Conservation (phyloP, 2,329 filamentous ascomycete species). For the Cytospora piceae region DNA sequence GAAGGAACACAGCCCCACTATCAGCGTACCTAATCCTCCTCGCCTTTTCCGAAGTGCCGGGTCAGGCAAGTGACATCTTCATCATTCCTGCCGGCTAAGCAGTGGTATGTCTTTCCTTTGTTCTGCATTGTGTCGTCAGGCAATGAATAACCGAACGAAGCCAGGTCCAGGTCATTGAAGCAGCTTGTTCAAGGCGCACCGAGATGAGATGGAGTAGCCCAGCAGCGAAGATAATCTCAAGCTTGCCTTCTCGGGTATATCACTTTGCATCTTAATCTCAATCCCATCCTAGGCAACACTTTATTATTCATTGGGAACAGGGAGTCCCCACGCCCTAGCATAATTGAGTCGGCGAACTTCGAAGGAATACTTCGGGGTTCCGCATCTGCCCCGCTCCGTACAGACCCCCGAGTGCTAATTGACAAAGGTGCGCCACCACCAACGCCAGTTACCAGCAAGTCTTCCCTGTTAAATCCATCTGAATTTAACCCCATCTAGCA, state of each 20-base stretch:
- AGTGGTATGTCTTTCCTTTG: not conserved
- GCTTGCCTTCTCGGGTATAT: not conserved
- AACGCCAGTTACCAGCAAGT: conserved; percentile 5
- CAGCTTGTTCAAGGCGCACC: not conserved
- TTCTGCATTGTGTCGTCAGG: not conserved
- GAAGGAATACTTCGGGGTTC: conserved; percentile 8
- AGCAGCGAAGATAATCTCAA: not conserved
- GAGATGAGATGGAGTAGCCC: not conserved
- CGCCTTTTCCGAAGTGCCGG: conserved; percentile 9
- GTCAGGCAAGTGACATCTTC: not conserved
- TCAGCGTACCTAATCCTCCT: conserved; percentile 11
- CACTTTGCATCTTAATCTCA: conserved; percentile 12
- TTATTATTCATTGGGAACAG: conserved; percentile 10
- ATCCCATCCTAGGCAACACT: conserved; percentile 19
- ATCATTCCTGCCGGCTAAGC: not conserved
- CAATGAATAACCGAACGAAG: not conserved
- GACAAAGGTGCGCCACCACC: conserved; percentile 6
- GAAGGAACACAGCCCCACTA: conserved; percentile 14
- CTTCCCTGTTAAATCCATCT: conserved; percentile 14
- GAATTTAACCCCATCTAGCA: conserved; percentile 23
- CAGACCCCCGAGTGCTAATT: conserved; percentile 20
- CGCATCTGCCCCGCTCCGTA: conserved; percentile 20
- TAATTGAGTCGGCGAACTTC: not conserved
- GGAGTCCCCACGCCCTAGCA: conserved; percentile 13
- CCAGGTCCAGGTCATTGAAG: not conserved